Evolutionary conservation across 768 basidiomycete species (phyloP).

Genomic region (Tylopilus felleus): DNA sequence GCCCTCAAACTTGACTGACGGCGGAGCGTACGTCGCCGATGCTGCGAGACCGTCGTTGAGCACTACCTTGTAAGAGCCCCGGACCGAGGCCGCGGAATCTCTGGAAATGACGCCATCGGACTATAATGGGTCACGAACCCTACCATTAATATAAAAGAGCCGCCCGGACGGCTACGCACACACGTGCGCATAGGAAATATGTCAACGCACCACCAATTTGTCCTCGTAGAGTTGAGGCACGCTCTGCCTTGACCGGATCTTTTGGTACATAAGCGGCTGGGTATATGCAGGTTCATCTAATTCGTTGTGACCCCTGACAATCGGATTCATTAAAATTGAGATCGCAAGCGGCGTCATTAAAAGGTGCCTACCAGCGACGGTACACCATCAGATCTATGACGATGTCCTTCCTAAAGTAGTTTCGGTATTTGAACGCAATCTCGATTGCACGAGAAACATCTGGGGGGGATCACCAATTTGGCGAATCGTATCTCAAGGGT

Average conservation of each 20-base stretch:
- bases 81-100: slow-evolving; percentile 47
- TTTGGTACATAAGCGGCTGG: slow-evolving; percentile 87
- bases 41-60: slow-evolving; percentile 61
- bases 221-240: slow-evolving; percentile 83
- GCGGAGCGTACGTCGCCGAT: slow-evolving; percentile 46
- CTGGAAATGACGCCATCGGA: slow-evolving; percentile 41
- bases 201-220: slow-evolving; percentile 60
- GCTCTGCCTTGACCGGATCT: slow-evolving; percentile 71
- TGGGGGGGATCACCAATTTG: slow-evolving; percentile 22
- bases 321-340: not conserved
- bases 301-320: slow-evolving; percentile 78
- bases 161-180: not conserved
- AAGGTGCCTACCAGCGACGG: slow-evolving; percentile 59
- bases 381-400: slow-evolving; percentile 89
- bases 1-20: slow-evolving; percentile 53
- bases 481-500: not conserved
- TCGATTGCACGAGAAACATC: slow-evolving; percentile 85
- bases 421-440: slow-evolving; percentile 83
- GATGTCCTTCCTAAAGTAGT: slow-evolving; percentile 87
- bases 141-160: not conserved
- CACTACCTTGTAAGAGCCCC: slow-evolving; percentile 54
- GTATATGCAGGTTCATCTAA: slow-evolving; percentile 85
- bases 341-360: not conserved
- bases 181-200: not conserved
- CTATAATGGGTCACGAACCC: slow-evolving; percentile 7